These are phyloP conservation scores for Rhizomucor miehei DNA, from an alignment of 371 early-diverging fungal species.

Conservation along the genomic window DNA sequence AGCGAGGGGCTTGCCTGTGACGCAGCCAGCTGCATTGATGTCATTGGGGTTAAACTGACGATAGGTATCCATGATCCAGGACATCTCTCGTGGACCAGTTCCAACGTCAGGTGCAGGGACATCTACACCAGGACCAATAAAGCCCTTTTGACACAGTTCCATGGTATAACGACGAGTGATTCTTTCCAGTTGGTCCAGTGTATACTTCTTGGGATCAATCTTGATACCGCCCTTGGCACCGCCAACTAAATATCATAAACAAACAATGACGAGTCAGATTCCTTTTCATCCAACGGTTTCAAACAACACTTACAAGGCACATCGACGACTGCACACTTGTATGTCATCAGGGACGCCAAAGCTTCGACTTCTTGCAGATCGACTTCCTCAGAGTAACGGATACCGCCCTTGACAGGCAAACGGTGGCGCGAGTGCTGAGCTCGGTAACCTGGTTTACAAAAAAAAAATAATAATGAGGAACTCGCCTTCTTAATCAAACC, in stretches of 20 bases:
- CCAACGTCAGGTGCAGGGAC: slow-evolving; percentile 95
- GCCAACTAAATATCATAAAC: slow-evolving; percentile 40
- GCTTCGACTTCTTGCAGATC: slow-evolving; percentile 87
- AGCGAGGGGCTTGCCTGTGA: slow-evolving; percentile 87
- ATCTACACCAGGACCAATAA: slow-evolving; percentile 81
- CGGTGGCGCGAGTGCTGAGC: slow-evolving; percentile 90
- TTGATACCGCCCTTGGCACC: slow-evolving; percentile 89
- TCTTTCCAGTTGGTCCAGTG: slow-evolving; percentile 75
- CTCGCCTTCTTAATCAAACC: neutral
- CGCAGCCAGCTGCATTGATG: slow-evolving; percentile 83
- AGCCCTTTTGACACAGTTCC: slow-evolving; percentile 90
- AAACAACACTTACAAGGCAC: slow-evolving; percentile 72
- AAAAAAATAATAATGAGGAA: slow-evolving; percentile 1
- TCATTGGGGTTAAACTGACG: slow-evolving; percentile 84
- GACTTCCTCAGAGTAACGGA: slow-evolving; percentile 78
- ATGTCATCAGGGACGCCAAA: slow-evolving; percentile 82
- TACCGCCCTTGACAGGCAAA: slow-evolving; percentile 87
- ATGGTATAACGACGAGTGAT: slow-evolving; percentile 89
- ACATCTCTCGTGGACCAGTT: slow-evolving; percentile 86
- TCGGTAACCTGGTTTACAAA: slow-evolving; percentile 60
- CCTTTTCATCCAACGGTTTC: neutral
- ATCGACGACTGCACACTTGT: slow-evolving; percentile 91
- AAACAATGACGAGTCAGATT: neutral
- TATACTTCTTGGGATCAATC: slow-evolving; percentile 79
- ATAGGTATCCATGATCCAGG: slow-evolving; percentile 92